phyloP scores from a whole-genome alignment of 495 filamentous ascomycete species.

The Parathielavia hyrcaniae region DNA sequence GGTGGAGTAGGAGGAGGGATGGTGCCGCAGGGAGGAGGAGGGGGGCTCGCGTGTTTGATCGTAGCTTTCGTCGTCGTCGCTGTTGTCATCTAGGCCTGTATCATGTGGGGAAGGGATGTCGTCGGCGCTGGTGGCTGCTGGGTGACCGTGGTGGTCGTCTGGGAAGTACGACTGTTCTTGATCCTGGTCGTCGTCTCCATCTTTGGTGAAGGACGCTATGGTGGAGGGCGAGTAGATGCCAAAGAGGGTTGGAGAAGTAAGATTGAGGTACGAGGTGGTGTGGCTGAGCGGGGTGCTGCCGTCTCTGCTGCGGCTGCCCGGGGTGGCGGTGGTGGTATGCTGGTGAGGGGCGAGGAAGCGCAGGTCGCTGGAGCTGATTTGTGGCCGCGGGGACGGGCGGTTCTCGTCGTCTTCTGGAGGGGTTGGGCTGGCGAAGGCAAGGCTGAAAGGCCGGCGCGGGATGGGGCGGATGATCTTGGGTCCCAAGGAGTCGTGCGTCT shows the following conservation, averaged over 20 bases:
- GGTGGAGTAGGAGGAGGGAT: no score
- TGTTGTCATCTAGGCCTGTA: constrained; percentile 13
- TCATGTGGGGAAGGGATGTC: background rate
- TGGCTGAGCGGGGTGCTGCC: constrained; percentile 25
- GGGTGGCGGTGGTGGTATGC: constrained; percentile 19
- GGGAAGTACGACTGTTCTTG: background rate
- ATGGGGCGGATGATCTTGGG: constrained; percentile 33
- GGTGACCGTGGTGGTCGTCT: constrained; percentile 16
- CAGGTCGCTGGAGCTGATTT: constrained; percentile 32
- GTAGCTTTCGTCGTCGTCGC: constrained; percentile 21
- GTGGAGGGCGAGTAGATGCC: constrained; percentile 72
- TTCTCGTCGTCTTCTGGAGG: constrained; percentile 41
- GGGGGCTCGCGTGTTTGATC: constrained; percentile 21
- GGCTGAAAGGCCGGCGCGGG: constrained; percentile 56
- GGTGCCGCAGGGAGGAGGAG: constrained; percentile 5
- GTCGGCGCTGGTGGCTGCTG: background rate
- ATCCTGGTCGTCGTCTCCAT: constrained; percentile 1
- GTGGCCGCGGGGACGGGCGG: constrained; percentile 41
- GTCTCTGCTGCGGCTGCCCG: constrained; percentile 17
- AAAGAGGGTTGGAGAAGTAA: constrained; percentile 81
- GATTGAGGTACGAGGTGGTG: constrained; percentile 55
- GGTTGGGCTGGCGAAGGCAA: constrained; percentile 48
- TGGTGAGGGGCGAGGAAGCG: constrained; percentile 35
- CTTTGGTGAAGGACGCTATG: background rate
- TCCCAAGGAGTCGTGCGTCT: constrained; percentile 3